Base-by-base conservation (phyloP, 2,329 filamentous ascomycete genomes). In the Exophiala viscosa region DNA sequence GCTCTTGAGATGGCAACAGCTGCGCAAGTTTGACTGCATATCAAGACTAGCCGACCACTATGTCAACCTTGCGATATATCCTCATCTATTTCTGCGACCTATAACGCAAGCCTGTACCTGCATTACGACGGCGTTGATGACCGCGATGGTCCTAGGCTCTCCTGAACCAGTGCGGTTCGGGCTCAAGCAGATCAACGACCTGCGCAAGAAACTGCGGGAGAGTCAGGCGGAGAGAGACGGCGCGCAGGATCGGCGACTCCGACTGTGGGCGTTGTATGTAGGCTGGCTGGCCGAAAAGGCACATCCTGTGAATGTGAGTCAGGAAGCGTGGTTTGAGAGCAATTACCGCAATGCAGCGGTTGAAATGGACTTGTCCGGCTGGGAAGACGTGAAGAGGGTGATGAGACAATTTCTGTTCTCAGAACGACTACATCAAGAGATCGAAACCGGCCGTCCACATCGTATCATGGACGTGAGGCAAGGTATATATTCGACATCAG, bases 91-190 rank as follows among this genome's bases (percentile, higher is more conserved):
- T 32, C 34, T 44, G 15, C 52, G 45, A 14, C 58, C 60, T 7
- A 42, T 55, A n/a, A 52, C 54, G 9, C 60, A 59, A 38, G 52
- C 50, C 10, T 58, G 56, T 28, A 40, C 48, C 11, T 60, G 57
- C 32, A 23, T 52, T 9, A 55, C 53, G 6, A 52, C 54, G 20
- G 58, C 55, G 15, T 33, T 60, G 48, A 52, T 62, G 44, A 35
- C 53, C 2, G 53, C 55, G 38, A 59, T 60, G 55, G 54, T 60
- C 3, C 28, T 62, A 14, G 60, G 58, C 3, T 57, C 55, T 17
- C 60, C 60, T 13, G 60, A 62, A 34, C 60, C 60, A 2, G 54
- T 60, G 11, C 52, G 60, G 35, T 62, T 62, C 39, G 60, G 60
- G 5, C 42, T 57, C 33, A 60, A 60, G 32, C 49, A 60, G 15